Conservation (phyloP, 1,139 yeast species). For the Taiozyma sp. region DNA sequence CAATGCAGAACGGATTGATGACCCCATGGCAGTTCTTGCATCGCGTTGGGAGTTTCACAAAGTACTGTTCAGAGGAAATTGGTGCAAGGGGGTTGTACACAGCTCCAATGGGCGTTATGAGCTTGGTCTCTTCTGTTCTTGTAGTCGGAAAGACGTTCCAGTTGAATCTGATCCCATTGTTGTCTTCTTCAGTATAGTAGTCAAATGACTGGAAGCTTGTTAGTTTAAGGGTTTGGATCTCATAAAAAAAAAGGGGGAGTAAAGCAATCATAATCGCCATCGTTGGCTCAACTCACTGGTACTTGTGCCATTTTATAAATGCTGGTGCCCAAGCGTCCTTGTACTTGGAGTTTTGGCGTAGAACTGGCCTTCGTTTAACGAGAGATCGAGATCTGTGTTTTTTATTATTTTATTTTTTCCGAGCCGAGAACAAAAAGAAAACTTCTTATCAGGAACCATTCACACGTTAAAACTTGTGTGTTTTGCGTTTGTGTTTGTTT, state of each 20-base stretch:
- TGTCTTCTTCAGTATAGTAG: background rate
- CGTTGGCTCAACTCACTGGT: background rate
- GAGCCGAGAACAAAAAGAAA: too few species aligned
- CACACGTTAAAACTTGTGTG: too few species aligned
- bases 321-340: too few species aligned
- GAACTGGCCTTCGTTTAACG: too few species aligned
- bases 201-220: background rate
- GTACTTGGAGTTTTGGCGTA: too few species aligned
- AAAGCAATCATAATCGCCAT: too few species aligned
- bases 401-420: too few species aligned
- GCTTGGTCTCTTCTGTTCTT: conserved; percentile 51
- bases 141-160: conserved; percentile 62
- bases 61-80: conserved; percentile 24
- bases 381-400: too few species aligned
- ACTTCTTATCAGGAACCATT: too few species aligned
- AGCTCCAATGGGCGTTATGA: conserved; percentile 59
- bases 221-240: background rate
- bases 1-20: conserved; percentile 51
- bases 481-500: too few species aligned
- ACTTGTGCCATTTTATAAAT: background rate
- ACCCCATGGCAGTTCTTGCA: conserved; percentile 52
- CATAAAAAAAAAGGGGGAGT: too few species aligned
- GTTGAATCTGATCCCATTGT: conserved; percentile 41
- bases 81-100: conserved; percentile 47
- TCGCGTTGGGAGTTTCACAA: conserved; percentile 49